Evolutionary conservation across 1,284 basidiomycete genomes (phyloP).

Genomic region (Rhizoctonia solani): DNA sequence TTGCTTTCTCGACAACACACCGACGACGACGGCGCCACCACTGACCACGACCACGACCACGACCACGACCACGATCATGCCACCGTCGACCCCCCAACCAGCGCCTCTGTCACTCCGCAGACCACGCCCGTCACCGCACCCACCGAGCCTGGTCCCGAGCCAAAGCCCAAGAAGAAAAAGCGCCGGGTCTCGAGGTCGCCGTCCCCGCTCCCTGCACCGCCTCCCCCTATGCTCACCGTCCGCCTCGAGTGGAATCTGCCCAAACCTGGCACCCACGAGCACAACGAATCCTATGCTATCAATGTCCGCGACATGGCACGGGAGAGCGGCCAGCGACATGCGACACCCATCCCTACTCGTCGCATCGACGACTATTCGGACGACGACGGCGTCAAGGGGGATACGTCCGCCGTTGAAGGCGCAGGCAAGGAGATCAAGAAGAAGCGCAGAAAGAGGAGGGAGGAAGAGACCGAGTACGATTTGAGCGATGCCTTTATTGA

Average conservation of each 20-base stretch:
- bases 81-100: conserved; percentile 22
- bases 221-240: conserved; percentile 34
- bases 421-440: conserved; percentile 38
- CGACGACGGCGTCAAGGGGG: conserved; percentile 45
- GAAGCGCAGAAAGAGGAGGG: conserved; percentile 57
- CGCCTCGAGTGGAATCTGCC: conserved; percentile 68
- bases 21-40: conserved; percentile 8
- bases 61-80: conserved; percentile 16
- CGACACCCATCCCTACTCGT: conserved; percentile 55
- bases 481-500: conserved; percentile 93
- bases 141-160: neutral
- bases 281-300: conserved; percentile 59
- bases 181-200: conserved; percentile 30
- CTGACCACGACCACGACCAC: neutral
- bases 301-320: conserved; percentile 61
- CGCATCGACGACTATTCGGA: conserved; percentile 51
- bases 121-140: conserved; percentile 2
- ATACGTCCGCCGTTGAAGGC: conserved; percentile 45
- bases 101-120: conserved; percentile 22
- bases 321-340: conserved; percentile 64
- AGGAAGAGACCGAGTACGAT: conserved; percentile 79
- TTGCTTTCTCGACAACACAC: conserved; percentile 5
- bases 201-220: conserved; percentile 33
- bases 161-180: neutral
- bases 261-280: conserved; percentile 57